Evolutionary conservation across 768 basidiomycete genomes (phyloP), one percentile per base, ranked within the genome.

Genomic region (Russula griseocarnosa): DNA sequence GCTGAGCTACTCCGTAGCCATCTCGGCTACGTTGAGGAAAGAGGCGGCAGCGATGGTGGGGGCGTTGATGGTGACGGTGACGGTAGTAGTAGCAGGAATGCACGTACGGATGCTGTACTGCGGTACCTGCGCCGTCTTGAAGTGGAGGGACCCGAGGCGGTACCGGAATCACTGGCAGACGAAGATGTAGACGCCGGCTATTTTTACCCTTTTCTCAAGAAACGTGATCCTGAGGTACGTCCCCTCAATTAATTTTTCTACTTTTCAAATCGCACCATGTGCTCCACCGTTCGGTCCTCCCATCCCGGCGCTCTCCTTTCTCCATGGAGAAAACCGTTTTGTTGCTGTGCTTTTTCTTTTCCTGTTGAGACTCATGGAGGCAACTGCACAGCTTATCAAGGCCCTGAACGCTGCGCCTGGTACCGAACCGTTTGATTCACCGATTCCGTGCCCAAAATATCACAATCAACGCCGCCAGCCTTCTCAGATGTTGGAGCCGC

Each of bases 171-270:
- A 4, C 5, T 32, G 26, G 3, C 28, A 0, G 36, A 36, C 36
- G 13, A 1, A 28, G n/a, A 9, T 11, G 32, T 16, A 7, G 22
- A 9, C 14, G 57, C 40, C 7, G 28, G n/a, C 47, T 22, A 53
- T 53, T 24, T 8, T 11, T 62, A 63, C 36, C 52, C 52, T 1
- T 64, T 64, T 28, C 63, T 64, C 46, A 54, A 47, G 18, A 20
- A 47, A 42, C 52, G 16, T 4, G 28, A 60, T 60, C 20, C 2
- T 28, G 11, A 55, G 52, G 63, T 64, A 32, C 0, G 63, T 50
- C 13, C 26, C 26, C n/a, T 9, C 3, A 18, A 20, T n/a, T n/a
- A n/a, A 11, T 32, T 34, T 26, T 36, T 20, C 8, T 11, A 13
- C 0, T 28, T 28, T 34, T 13, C 20, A 34, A 20, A 20, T 8